Evolutionary conservation across 2,329 filamentous ascomycete genomes (phyloP), one percentile per base, ranked within the genome.

Genomic region (Didymellaceae sp.): DNA sequence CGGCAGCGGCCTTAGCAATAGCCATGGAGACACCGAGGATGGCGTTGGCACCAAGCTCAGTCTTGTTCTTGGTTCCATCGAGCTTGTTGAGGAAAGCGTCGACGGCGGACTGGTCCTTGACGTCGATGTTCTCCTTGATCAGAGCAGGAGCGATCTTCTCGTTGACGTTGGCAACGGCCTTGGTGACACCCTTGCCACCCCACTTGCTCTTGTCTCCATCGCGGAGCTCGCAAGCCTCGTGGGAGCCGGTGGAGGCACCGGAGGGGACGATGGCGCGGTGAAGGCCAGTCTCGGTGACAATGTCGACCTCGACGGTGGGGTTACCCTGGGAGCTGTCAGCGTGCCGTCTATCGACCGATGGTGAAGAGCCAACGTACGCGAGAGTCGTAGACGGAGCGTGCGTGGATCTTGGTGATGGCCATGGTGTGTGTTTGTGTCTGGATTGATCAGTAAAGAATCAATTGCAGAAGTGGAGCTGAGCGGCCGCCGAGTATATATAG

Each of bases 201-300:
- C 79, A 83, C 61, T 77, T 77, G 63, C 73, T 68, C 70, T 79
- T 78, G 72, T 82, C 77, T 38, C 75, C 75, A 70, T 84, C 81
- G 55, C 78, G 77, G 60, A 81, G 77, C 68, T 80, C 78, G 70
- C 77, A 79, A 42, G 78, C 78, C 67, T 81, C 78, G 70, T 81
- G 77, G 51, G 77, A 78, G 60, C 78, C 74, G 71, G 92, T 97
- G 69, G 93, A 97, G 72, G 93, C 93, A 77, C 93, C 93, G 63
- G 92, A 97, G 71, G 93, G 93, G 59, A 97, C 93, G 75, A 97
- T 97, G 76, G 93, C 92, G 74, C 93, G 91, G 86, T 97, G 92
- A 60, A 97, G 87, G 74, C 93, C 93, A 70, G 89, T 95, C 82
- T 96, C 91, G 68, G 92, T 97, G 80, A 96, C 89, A 69, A 97